These are phyloP conservation scores for Lasiosphaeria ovina DNA, from an alignment of 495 filamentous ascomycete species.

Conservation along the genomic window DNA sequence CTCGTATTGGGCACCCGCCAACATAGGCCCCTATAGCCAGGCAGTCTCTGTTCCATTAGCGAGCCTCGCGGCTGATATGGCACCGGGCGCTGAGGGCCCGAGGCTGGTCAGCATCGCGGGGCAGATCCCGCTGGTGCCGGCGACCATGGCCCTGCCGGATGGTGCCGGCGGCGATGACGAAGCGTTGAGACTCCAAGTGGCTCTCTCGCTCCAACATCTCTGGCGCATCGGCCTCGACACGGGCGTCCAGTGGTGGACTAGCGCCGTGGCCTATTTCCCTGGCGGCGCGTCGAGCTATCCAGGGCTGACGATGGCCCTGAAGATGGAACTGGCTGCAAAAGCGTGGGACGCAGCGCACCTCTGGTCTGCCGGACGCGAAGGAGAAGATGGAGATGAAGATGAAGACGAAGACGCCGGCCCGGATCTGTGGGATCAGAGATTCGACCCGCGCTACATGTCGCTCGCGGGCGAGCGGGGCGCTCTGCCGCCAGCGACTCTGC, in stretches of 20 bases:
- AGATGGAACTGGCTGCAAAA: constrained; percentile 19
- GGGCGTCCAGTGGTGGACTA: constrained; percentile 69
- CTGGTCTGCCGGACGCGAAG: constrained; percentile 19
- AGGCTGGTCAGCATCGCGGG: constrained; percentile 62
- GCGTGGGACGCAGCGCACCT: constrained; percentile 41
- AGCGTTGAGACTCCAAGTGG: constrained; percentile 30
- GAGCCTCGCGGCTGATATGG: constrained; percentile 9
- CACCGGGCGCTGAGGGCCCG: background rate
- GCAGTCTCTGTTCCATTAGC: constrained; percentile 62
- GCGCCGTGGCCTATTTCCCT: constrained; percentile 69
- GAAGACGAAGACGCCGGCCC: constrained; percentile 47
- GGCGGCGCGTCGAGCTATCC: background rate
- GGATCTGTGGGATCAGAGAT: constrained; percentile 72
- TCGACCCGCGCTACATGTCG: constrained; percentile 45
- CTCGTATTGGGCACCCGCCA: constrained; percentile 97
- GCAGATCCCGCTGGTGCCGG: constrained; percentile 85
- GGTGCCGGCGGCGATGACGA: background rate
- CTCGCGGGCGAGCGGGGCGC: constrained; percentile 18
- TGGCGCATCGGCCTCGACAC: constrained; percentile 76
- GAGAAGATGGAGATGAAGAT: constrained; percentile 28
- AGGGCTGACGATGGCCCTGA: constrained; percentile 5
- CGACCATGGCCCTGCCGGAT: constrained; percentile 64
- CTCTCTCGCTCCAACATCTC: constrained; percentile 80
- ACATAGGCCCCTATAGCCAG: constrained; percentile 97
- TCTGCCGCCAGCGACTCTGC: constrained; percentile 15